phyloP scores from a whole-genome alignment of 2,329 filamentous ascomycete species.

The Aspergillus fumigatus region DNA sequence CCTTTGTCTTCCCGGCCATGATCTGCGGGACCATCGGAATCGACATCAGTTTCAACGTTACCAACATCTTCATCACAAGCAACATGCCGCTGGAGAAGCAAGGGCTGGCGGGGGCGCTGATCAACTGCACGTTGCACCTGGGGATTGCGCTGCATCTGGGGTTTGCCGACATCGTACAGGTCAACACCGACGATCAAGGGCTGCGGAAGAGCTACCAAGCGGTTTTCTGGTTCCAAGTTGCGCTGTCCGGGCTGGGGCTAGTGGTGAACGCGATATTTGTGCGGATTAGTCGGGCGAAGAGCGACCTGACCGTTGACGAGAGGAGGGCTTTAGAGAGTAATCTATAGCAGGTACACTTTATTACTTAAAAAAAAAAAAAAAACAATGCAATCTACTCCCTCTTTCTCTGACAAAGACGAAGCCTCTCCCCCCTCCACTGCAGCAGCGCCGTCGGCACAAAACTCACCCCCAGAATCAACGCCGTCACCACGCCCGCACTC shows the following conservation, averaged over 20 bases:
- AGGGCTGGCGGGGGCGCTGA: slow-evolving; percentile 66
- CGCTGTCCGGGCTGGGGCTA: slow-evolving; percentile 49
- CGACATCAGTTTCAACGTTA: slow-evolving; percentile 70
- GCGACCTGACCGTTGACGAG: slow-evolving; percentile 56
- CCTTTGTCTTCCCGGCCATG: slow-evolving; percentile 63
- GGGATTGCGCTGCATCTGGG: slow-evolving; percentile 69
- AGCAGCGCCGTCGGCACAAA: slow-evolving; percentile 25
- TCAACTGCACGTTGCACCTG: slow-evolving; percentile 67
- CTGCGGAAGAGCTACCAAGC: slow-evolving; percentile 55
- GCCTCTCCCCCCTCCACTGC: slow-evolving; percentile 35
- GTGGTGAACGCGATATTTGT: slow-evolving; percentile 52
- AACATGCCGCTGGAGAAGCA: slow-evolving; percentile 62
- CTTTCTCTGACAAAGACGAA: neutral
- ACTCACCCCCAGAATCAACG: slow-evolving; percentile 26
- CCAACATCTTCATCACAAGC: slow-evolving; percentile 74
- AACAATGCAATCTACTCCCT: too few relatives aligned
- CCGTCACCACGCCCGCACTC: slow-evolving; percentile 27
- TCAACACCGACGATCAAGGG: slow-evolving; percentile 45
- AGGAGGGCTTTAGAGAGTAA: slow-evolving; percentile 25
- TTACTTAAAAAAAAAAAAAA: too few relatives aligned
- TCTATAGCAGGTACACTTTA: too few relatives aligned
- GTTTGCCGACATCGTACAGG: slow-evolving; percentile 60
- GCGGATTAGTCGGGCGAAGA: slow-evolving; percentile 52
- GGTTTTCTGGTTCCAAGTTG: slow-evolving; percentile 62
- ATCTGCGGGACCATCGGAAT: slow-evolving; percentile 65